Evolutionary conservation across 1,139 yeast species (phyloP).

Genomic region (Taiozyma sp.): DNA sequence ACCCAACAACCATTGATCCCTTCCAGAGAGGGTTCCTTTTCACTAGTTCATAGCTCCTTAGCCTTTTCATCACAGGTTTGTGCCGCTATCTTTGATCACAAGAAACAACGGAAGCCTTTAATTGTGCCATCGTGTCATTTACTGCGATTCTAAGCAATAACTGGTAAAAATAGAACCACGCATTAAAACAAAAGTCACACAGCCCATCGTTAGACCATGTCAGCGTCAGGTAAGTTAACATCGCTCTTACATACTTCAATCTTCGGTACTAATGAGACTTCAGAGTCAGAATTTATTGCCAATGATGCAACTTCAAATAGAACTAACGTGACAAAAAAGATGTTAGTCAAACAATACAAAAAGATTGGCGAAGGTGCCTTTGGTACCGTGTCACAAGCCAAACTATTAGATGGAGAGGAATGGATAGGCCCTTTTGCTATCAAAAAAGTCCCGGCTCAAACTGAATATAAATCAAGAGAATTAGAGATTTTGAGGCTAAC

Average conservation of each 20-base stretch:
- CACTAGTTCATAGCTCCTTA: too few relatives aligned
- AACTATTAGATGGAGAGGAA: slow-evolving; percentile 33
- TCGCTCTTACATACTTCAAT: not conserved
- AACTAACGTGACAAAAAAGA: slow-evolving; percentile 47
- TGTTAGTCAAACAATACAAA: slow-evolving; percentile 68
- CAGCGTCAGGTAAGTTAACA: not conserved
- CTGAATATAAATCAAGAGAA: slow-evolving; percentile 79
- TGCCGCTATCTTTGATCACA: too few relatives aligned
- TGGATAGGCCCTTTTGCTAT: slow-evolving; percentile 83
- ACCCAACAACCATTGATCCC: not conserved
- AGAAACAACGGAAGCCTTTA: not conserved
- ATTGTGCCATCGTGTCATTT: not conserved
- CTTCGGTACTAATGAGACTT: not conserved
- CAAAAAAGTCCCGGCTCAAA: slow-evolving; percentile 79
- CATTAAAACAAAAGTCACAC: not conserved
- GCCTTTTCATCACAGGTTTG: too few relatives aligned
- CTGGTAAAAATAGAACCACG: not conserved
- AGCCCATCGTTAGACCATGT: not conserved
- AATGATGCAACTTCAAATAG: slow-evolving; percentile 62
- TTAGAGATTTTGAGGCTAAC: slow-evolving; percentile 69
- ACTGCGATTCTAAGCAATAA: not conserved
- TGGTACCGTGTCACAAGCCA: slow-evolving; percentile 79
- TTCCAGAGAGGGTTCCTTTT: not conserved
- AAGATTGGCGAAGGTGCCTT: slow-evolving; percentile 83
- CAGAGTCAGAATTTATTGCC: slow-evolving; percentile 35